phyloP scores from a whole-genome alignment of 345 rosid species.

The Bruguiera sexangula region DNA sequence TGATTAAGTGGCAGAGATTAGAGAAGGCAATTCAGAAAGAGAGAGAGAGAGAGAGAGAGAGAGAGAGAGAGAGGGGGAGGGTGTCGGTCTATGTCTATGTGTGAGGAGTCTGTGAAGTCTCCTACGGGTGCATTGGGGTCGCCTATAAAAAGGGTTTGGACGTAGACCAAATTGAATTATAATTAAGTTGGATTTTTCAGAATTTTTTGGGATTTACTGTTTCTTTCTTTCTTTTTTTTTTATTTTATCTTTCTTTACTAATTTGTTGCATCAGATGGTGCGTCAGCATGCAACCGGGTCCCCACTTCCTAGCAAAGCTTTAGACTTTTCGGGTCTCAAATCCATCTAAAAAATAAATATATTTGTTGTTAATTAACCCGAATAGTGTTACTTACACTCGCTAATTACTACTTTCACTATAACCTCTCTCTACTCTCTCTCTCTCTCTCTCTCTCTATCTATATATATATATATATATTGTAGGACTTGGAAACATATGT shows the following conservation, averaged over 20 bases:
- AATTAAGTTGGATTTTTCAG: not conserved
- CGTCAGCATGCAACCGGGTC: conserved; percentile 41
- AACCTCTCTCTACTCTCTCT: too few relatives aligned
- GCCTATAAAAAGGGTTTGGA: conserved; percentile 80
- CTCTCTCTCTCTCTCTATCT: too few relatives aligned
- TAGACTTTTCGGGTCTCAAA: too few relatives aligned
- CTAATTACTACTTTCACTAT: too few relatives aligned
- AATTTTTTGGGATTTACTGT: not conserved
- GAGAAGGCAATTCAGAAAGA: too few relatives aligned
- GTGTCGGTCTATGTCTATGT: conserved; percentile 3
- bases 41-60: conserved; percentile 7
- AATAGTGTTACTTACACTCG: too few relatives aligned
- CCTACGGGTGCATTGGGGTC: conserved; percentile 51
- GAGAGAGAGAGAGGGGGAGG: not conserved
- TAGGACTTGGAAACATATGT: too few relatives aligned
- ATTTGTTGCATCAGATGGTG: conserved; percentile 50
- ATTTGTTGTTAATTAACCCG: too few relatives aligned
- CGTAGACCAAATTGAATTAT: conserved; percentile 34
- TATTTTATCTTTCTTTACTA: too few relatives aligned
- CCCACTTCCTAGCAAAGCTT: not conserved
- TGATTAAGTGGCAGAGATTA: too few relatives aligned
- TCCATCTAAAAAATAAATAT: too few relatives aligned
- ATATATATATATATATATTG: too few relatives aligned
- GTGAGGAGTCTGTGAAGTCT: conserved; percentile 50
- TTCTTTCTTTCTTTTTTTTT: not conserved